Base-by-base conservation (phyloP, 192 early-diverging fungal genomes). In the Obelidium mucronatum region DNA sequence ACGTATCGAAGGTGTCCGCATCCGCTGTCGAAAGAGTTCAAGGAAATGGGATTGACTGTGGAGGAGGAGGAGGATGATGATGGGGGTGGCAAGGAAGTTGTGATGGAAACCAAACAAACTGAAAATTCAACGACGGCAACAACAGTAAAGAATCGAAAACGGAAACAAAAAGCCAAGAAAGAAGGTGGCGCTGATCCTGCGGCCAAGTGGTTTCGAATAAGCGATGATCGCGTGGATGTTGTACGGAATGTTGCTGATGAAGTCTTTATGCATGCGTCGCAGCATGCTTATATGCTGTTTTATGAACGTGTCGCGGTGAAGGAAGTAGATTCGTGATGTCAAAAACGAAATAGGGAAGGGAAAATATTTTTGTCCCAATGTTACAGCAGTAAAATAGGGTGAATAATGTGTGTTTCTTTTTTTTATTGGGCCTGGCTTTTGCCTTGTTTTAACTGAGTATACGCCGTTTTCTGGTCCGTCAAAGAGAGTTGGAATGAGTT, bases 181-280 rank as follows among this genome's bases (percentile, higher is more conserved):
- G 55, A 36, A 30, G 40, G 42, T 33, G 61, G 30, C 40, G 61
- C 59, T 5, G 67, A 54, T 4, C 33, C 44, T 5, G 6, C 44
- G 40, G 87, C 91, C n/a, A 76, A 72, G 33, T 93, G 92, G 92
- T 92, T 89, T 79, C 74, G 90, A 52, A 84, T 92, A 33, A 92
- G 91, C 0, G 92, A 93, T 73, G 80, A 80, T 24, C 64, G 77
- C 1, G 83, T 84, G 0, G 84, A 86, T 53, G 71, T 80, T 19
- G 82, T 87, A 8, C 22, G 44, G 28, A 83, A 87, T 73, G 71
- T 84, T 8, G 62, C 76, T 36, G 58, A 44, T 0, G 85, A 87
- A 40, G 83, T 86, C 4, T 78, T 80, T 64, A 75, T 44, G 37
- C 83, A 87, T 68, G 86, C 84, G 24, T 55, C 54, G 3, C 48